Evolutionary conservation across 345 rosid genomes (phyloP), one percentile per base, ranked within the genome.

Genomic region (Corymbia maculata): DNA sequence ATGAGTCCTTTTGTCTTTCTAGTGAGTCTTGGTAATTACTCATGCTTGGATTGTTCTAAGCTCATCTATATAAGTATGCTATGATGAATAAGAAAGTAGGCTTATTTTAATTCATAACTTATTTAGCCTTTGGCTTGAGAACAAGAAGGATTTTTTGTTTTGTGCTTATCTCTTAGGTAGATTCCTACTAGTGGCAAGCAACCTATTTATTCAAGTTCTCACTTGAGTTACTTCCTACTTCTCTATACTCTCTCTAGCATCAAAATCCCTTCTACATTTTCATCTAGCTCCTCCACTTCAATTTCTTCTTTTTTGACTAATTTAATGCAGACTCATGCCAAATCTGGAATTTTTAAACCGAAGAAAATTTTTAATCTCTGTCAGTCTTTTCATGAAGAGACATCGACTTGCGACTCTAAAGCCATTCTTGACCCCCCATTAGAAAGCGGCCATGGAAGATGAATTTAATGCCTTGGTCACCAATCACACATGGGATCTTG

Each of bases 171-270:
- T 22, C 36, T 68, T 0, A 6, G 70, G 70, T 13, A 28, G n/a
- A 64, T 6, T 64, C 32, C 32, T 7, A 3, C 3, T 4, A 44
- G 12, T 68, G 79, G 7, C 0, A 13, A 32, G 79, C 0, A 0
- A 68, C 44, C 44, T 68, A 5, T 32, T 16, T 8, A 32, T 68
- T 1, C 32, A 32, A 36, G 10, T 32, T 15, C 4, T 68, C 3
- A 21, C 6, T 68, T 68, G 79, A 15, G 45, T 68, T 32, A 15
- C 45, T 9, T 68, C 45, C 19, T 32, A 19, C 45, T 68, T 32
- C 24, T 68, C 13, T 16, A 68, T 24, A 30, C 7, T 68, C 3
- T 68, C 44, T 68, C 0, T 17, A 13, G 79, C 42, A 12, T 32
- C 45, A 68, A 21, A 22, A n/a, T n/a, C n/a, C n/a, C n/a, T n/a